These are phyloP conservation scores for Pseudogymnoascus sp. DNA, from an alignment of 2,329 filamentous ascomycete genomes.

Conservation along the genomic window DNA sequence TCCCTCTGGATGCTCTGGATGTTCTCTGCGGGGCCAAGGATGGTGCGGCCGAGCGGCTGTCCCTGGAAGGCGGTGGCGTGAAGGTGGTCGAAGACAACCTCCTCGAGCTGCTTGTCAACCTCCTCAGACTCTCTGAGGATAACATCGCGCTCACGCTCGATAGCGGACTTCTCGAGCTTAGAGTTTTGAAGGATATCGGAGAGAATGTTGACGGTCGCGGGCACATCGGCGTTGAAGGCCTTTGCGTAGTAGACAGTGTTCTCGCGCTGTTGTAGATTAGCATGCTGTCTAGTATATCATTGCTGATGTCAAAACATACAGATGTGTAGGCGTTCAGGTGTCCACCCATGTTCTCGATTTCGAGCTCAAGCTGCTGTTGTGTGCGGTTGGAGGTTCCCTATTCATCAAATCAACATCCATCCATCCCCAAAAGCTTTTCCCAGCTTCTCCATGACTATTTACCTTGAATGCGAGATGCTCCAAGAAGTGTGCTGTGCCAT, in stretches of 20 bases:
- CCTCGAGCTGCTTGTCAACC: slow-evolving; percentile 99
- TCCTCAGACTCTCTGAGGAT: slow-evolving; percentile 98
- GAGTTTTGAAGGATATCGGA: slow-evolving; percentile 99
- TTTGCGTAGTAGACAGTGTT: slow-evolving; percentile 99
- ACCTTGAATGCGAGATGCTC: slow-evolving; percentile 99
- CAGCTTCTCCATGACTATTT: slow-evolving; percentile 28
- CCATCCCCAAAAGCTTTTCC: slow-evolving; percentile 8
- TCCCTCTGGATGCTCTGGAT: slow-evolving; percentile 91
- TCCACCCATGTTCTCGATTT: slow-evolving; percentile 99
- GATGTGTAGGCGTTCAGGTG: slow-evolving; percentile 99
- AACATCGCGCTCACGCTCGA: slow-evolving; percentile 96
- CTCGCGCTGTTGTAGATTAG: slow-evolving; percentile 60
- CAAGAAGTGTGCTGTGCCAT: slow-evolving; percentile 98
- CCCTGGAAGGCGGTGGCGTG: slow-evolving; percentile 97
- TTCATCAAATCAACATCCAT: slow-evolving; percentile 22
- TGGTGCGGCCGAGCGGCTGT: slow-evolving; percentile 94
- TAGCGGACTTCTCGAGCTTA: slow-evolving; percentile 87
- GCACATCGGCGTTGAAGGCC: slow-evolving; percentile 96
- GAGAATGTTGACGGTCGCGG: slow-evolving; percentile 94
- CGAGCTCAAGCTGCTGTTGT: slow-evolving; percentile 95
- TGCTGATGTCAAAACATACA: slow-evolving; percentile 49
- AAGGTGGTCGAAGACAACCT: slow-evolving; percentile 98
- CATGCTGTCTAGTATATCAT: background rate
- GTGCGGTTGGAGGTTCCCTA: slow-evolving; percentile 89
- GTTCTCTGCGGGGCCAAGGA: slow-evolving; percentile 96